Conservation (phyloP, 495 filamentous ascomycete species). For the Aeminium ludgeri region DNA sequence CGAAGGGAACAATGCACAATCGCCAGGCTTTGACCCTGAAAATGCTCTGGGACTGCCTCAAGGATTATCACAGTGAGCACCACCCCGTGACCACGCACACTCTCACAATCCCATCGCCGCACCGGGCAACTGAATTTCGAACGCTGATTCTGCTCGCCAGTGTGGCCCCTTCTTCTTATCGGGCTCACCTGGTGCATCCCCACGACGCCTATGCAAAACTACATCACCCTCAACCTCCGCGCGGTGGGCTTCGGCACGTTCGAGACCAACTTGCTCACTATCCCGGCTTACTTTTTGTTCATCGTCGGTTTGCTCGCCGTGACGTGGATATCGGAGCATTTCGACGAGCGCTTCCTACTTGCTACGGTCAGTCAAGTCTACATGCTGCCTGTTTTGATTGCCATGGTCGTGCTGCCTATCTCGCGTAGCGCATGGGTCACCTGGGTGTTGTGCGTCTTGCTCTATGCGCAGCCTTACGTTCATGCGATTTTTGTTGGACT, state of each 20-base stretch:
- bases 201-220: conserved; percentile 23
- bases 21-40: conserved; percentile 33
- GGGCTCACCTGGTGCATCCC: conserved; percentile 22
- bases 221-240: conserved; percentile 29
- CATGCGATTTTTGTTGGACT: conserved; percentile 29
- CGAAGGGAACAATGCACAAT: conserved; percentile 49
- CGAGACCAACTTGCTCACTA: conserved; percentile 18
- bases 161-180: conserved; percentile 39
- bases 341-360: conserved; percentile 38
- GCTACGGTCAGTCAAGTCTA: conserved; percentile 37
- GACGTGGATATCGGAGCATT: conserved; percentile 42
- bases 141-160: conserved; percentile 32
- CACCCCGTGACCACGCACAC: no score
- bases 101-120: conserved; percentile 23
- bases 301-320: conserved; percentile 33
- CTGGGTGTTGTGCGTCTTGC: conserved; percentile 3
- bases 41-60: conserved; percentile 38
- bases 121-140: conserved; percentile 12
- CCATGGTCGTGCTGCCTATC: conserved; percentile 27
- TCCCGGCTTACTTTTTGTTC: conserved; percentile 23
- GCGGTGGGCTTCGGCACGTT: conserved; percentile 30
- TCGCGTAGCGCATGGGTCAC: conserved; percentile 9
- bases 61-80: conserved; percentile 24
- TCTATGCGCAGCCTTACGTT: conserved; percentile 31
- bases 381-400: conserved; percentile 38